Evolutionary conservation across 441 rosid species (phyloP).

Genomic region (Euphorbia schlechtendalii): DNA sequence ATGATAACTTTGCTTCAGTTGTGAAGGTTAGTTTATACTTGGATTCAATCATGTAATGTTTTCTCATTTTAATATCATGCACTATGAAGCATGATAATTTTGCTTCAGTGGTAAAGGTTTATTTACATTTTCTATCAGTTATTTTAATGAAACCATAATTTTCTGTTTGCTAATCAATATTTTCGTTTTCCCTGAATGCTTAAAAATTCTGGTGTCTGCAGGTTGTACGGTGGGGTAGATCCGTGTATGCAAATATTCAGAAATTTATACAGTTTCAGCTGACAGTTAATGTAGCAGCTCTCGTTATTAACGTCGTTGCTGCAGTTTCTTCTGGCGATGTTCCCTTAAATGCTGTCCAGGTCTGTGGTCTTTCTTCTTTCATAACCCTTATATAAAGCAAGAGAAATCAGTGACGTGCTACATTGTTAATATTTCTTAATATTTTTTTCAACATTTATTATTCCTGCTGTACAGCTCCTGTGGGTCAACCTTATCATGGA

Average conservation of each 20-base stretch:
- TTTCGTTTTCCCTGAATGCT: too few relatives aligned
- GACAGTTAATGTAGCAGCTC: constrained; percentile 96
- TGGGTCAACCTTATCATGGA: constrained; percentile 99
- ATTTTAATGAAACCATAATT: constrained; percentile 4
- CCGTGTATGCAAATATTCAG: constrained; percentile 97
- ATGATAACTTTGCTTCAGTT: constrained; percentile 85
- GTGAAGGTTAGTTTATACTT: constrained; percentile 55
- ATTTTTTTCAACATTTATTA: background rate
- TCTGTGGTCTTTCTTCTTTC: constrained; percentile 22
- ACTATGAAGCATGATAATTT: background rate
- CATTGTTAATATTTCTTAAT: background rate
- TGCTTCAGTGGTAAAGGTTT: too few relatives aligned
- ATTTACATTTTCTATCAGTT: too few relatives aligned
- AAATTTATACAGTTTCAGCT: constrained; percentile 99
- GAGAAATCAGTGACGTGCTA: too few relatives aligned
- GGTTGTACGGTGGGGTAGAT: constrained; percentile 99
- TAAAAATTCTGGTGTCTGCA: constrained; percentile 26
- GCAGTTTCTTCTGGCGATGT: constrained; percentile 93
- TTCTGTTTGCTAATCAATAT: background rate
- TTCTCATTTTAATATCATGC: background rate
- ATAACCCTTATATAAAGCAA: background rate
- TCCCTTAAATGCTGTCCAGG: constrained; percentile 98
- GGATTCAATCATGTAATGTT: background rate
- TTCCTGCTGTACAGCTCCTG: constrained; percentile 57
- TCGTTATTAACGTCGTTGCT: constrained; percentile 84